Evolutionary conservation across 345 rosid genomes (phyloP), one percentile per base, ranked within the genome.

Genomic region (Schrenkiella parvula): DNA sequence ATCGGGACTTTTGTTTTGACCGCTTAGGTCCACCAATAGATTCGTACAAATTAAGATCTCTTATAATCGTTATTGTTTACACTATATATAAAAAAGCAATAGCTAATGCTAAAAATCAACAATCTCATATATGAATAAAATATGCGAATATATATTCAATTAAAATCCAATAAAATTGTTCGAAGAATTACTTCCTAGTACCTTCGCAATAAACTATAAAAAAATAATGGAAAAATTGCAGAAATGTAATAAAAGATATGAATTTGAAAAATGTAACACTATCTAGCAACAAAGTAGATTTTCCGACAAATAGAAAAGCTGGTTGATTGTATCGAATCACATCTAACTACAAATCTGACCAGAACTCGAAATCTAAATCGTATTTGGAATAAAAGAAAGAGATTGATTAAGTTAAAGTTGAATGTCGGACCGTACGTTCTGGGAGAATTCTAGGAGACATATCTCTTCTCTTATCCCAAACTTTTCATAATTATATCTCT

Each of bases 321-420:
- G 73, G 35, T 59, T 59, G 56, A 67, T 74, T 41, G 63, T 9
- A 67, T 66, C 44, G 53, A 66, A 76, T 62, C 59, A 63, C 58
- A 69, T 75, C 75, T 26, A 66, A 75, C 70, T 70, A 25, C 71
- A 69, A 70, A 54, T 75, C 65, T 68, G 74, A 75, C 53, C 43
- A 61, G 12, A 63, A 62, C 57, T 68, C 60, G 3, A 69, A 53
- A 54, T 3, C 34, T 4, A 67, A 59, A 52, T 26, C 4, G 34
- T 32, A 62, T 7, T 8, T 8, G 38, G 51, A 66, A 44, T 60
- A 61, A 32, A 52, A 63, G 21, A 62, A 75, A 63, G 48, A 64
- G 75, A 31, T 63, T 21, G 59, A 71, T 46, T 28, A 44, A 70
- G 47, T 48, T 44, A 63, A 62, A 69, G 65, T 52, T 41, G 18